Evolutionary conservation across 1,284 basidiomycete genomes (phyloP), one percentile per base, ranked within the genome.

Genomic region (Leccinum subfulvum): DNA sequence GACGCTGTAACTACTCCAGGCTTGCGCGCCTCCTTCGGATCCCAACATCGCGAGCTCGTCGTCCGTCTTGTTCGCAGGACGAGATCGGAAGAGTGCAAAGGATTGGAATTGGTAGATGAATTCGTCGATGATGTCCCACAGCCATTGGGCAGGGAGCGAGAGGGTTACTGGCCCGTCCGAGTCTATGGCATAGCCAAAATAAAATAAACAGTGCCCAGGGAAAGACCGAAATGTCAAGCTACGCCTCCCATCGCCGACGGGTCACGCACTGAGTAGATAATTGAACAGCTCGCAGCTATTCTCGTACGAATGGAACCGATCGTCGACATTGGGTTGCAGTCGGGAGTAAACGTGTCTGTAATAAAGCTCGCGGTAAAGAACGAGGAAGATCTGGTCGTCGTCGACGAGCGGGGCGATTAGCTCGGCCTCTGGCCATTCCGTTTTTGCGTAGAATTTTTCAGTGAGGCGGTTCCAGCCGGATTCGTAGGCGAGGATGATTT

Each of bases 101-200:
- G 92, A 92, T 76, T 97, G 94, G 83, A 97, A 99, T 76, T 98
- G 97, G 80, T 98, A 99, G 71, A 98, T 97, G 78, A 99, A 99
- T 75, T 98, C 97, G 80, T 98, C 97, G 71, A 98, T 91, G 78
- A 99, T 98, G 76, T 99, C 97, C 94, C 96, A 98, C 6, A 99
- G 80, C 97, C 97, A 99, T 77, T 98, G 95, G 65, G 96, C 93
- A 0, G 97, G 97, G 14, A 98, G 86, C 69, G 97, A 90, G 60
- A 98, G 88, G 16, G 89, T 78, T 0, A 98, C 95, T 1, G 97
- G 97, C 0, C 93, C 94, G n/a, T 98, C 95, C 23, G 94, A 96
- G 77, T 97, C 93, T 92, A 67, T 10, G 30, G 6, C 13, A 4
- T 8, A 47, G 51, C 5, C 51, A 26, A 52, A 52, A 28, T 26